Evolutionary conservation across 495 filamentous ascomycete species (phyloP), one percentile per base, ranked within the genome.

Genomic region (Aspergillus sparsus): DNA sequence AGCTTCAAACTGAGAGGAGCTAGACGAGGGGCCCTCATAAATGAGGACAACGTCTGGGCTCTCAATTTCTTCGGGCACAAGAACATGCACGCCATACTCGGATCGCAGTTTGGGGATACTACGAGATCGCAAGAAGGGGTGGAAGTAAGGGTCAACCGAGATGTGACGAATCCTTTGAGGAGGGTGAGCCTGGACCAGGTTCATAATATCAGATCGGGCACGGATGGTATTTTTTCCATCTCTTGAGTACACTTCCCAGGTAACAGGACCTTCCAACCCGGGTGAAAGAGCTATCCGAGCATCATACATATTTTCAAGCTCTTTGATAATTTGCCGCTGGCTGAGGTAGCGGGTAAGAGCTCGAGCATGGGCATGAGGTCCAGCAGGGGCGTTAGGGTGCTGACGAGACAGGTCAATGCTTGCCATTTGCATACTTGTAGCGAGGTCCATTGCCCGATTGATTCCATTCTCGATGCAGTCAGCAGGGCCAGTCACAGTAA

Each of bases 241-340:
- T 42, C 89, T 82, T 5, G 90, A 87, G 72, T 89, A 96, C 12
- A 97, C 80, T 69, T 94, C 87, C 91, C 91, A 96, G 0, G 85
- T 84, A 37, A 83, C 77, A 11, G 83, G 82, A n/a, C 80, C 83
- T 58, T 89, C 83, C 15, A 81, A 75, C 15, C 78, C 77, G 34
- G 80, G 83, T 15, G 92, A 89, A 0, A 91, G 83, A 45, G 89
- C 87, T 66, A 98, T 92, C 64, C 90, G 87, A 18, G 92, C 86
- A 61, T 91, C 83, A 66, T 93, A 89, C 18, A 83, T 71, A 46
- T 79, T 82, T 74, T 97, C 92, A 9, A 99, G 77, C 35, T 87
- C 82, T 66, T 89, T 84, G 63, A 97, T 85, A 59, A 89, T 88
- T 58, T 86, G 82, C 35, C 87, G 86, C 62, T 92, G 83, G 33